These are phyloP conservation scores for Cryptococcus wingfieldii DNA, from an alignment of 1,284 basidiomycete genomes.

Conservation along the genomic window DNA sequence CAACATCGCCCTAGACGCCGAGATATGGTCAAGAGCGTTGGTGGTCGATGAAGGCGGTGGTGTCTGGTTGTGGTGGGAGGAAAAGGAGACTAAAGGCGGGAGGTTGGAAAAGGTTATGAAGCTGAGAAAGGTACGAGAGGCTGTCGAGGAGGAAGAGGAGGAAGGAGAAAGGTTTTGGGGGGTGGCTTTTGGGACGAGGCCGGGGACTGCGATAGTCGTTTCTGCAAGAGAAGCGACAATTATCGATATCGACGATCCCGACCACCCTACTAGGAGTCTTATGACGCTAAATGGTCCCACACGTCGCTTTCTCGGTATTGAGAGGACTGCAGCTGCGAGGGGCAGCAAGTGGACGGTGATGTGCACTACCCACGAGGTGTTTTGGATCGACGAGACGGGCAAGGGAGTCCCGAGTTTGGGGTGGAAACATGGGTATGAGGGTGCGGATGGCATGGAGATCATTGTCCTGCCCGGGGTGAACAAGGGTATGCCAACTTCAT, in stretches of 20 bases:
- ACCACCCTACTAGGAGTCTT: constrained; percentile 9
- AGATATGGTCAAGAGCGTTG: constrained; percentile 19
- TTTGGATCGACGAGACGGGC: constrained; percentile 36
- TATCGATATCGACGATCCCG: constrained; percentile 24
- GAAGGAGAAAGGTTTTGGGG: constrained; percentile 26
- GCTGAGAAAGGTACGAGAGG: constrained; percentile 23
- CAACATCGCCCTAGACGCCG: constrained; percentile 32
- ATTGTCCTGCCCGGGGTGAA: constrained; percentile 5
- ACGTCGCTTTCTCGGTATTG: constrained; percentile 26
- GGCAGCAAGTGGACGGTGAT: constrained; percentile 15
- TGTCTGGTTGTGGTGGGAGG: constrained; percentile 39
- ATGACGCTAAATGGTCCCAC: constrained; percentile 12
- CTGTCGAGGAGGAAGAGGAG: constrained; percentile 2
- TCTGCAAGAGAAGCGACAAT: constrained; percentile 15
- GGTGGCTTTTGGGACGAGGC: constrained; percentile 30
- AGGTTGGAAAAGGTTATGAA: constrained; percentile 17
- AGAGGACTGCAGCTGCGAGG: constrained; percentile 22
- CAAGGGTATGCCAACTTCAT: constrained; percentile 4
- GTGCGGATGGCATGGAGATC: constrained; percentile 17
- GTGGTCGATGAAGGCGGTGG: constrained; percentile 39
- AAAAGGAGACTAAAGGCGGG: constrained; percentile 13
- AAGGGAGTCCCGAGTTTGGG: constrained; percentile 13
- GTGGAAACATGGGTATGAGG: constrained; percentile 33
- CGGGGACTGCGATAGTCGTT: constrained; percentile 30
- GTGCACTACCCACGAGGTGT: constrained; percentile 27